phyloP scores from a whole-genome alignment of 2,329 filamentous ascomycete species.

The Neoscytalidium dimidiatum region DNA sequence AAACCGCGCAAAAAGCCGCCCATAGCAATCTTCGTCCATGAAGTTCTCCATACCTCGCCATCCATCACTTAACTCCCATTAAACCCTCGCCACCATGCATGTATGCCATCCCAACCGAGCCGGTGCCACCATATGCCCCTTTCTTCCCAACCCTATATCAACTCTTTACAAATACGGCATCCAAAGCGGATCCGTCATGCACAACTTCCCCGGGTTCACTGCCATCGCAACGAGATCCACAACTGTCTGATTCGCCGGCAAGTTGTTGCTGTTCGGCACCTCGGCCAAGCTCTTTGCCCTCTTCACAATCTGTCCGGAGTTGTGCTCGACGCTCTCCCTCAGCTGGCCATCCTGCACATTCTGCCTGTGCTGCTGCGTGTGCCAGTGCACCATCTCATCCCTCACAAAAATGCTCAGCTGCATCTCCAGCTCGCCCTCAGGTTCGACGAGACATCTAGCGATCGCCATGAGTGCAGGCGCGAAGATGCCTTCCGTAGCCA shows the following conservation, averaged over 20 bases:
- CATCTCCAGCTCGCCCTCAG: constrained; percentile 81
- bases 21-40: too few relatives aligned
- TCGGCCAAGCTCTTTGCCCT: constrained; percentile 83
- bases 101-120: neutral
- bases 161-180: constrained; percentile 83
- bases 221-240: constrained; percentile 93
- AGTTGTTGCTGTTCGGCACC: constrained; percentile 67
- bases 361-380: constrained; percentile 74
- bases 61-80: too few relatives aligned
- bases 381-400: constrained; percentile 98
- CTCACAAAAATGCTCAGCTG: constrained; percentile 92
- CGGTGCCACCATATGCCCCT: neutral
- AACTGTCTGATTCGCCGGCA: constrained; percentile 95
- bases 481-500: constrained; percentile 95
- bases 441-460: constrained; percentile 88
- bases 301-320: constrained; percentile 91
- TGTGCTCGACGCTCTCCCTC: constrained; percentile 77
- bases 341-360: constrained; percentile 62
- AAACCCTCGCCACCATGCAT: neutral
- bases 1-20: too few relatives aligned
- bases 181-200: constrained; percentile 89
- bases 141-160: neutral
- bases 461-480: constrained; percentile 96
- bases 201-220: constrained; percentile 87
- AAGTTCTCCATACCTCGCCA: too few relatives aligned